Base-by-base conservation (phyloP, 768 basidiomycete genomes). In the Clitopilus hobsonii region DNA sequence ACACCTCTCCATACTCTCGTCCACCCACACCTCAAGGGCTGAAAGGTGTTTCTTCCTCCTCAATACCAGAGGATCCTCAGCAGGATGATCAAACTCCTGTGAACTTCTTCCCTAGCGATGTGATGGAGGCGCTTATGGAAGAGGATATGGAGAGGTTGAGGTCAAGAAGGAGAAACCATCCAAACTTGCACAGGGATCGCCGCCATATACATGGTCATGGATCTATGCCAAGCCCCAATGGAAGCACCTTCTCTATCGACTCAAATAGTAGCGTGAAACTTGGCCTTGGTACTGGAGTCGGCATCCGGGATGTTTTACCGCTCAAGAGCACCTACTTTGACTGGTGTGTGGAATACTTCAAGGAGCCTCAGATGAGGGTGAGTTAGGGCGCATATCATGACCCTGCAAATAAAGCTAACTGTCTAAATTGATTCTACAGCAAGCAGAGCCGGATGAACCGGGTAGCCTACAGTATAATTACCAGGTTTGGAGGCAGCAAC, bases 351-450 rank as follows among this genome's bases (percentile, higher is more conserved):
- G 95, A 98, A 66, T 98, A 98, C 67, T 99, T 98, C 75, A 94
- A 89, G 58, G 95, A 98, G 67, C 94, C 96, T 2, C 97, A 99
- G 69, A 98, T 99, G 96, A 87, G 93, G 78, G 94, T 96, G 67
- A 63, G 84, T 62, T 5, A 13, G 28, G 56, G 51, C 27, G 29
- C 38, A 8, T 13, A 29, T 14, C 48, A 53, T 13, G 49, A 38
- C 1, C 36, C 14, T 11, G 13, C 41, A 28, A 38, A 14, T 41
- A 25, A 52, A 7, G 22, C 27, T 63, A 52, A 56, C n/a, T 65
- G 56, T 56, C 60, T n/a, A 58, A n/a, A n/a, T n/a, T 50, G 55
- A 27, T 2, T 49, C 23, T 58, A 27, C 48, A 95, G 95, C 89
- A 93, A 84, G 84, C 91, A 6, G 96, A 98, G 66, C 86, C 86